Conservation (phyloP, 2,329 filamentous ascomycete species). For the Talaromyces sp. region DNA sequence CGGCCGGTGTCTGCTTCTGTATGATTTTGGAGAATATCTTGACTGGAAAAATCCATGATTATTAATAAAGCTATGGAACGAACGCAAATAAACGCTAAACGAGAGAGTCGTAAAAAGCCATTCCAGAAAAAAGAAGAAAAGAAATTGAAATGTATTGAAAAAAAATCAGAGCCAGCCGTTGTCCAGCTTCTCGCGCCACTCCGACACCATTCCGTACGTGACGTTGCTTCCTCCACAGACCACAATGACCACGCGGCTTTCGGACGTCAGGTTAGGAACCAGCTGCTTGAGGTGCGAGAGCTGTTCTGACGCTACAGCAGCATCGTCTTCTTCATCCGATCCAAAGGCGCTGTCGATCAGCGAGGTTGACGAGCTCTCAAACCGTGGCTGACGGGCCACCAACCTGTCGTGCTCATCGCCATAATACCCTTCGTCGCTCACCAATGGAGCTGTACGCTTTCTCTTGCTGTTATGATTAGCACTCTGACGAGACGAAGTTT, state of each 20-base stretch:
- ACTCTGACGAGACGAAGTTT: neutral
- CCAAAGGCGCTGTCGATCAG: slow-evolving; percentile 3
- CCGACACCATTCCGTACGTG: slow-evolving; percentile 55
- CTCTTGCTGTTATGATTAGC: no score
- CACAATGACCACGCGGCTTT: slow-evolving; percentile 73
- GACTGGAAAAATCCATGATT: no score
- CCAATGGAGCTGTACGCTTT: neutral
- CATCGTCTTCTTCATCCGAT: slow-evolving; percentile 5
- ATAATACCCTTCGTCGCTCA: slow-evolving; percentile 8
- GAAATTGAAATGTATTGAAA: neutral
- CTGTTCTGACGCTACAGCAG: neutral
- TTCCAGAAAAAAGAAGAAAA: neutral
- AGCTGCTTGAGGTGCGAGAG: slow-evolving; percentile 51
- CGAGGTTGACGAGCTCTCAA: neutral
- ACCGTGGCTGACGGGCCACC: neutral
- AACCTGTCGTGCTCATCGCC: slow-evolving; percentile 18
- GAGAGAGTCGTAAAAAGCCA: neutral
- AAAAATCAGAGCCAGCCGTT: slow-evolving; percentile 28
- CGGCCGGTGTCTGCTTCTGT: neutral
- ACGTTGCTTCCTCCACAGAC: slow-evolving; percentile 76
- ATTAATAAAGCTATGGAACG: neutral
- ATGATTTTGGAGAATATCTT: neutral
- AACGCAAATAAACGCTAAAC: neutral
- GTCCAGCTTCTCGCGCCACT: slow-evolving; percentile 48
- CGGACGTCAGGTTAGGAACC: slow-evolving; percentile 57